These are phyloP conservation scores for Saturnispora ahearnii DNA, from an alignment of 805 yeast species.

Conservation along the genomic window DNA sequence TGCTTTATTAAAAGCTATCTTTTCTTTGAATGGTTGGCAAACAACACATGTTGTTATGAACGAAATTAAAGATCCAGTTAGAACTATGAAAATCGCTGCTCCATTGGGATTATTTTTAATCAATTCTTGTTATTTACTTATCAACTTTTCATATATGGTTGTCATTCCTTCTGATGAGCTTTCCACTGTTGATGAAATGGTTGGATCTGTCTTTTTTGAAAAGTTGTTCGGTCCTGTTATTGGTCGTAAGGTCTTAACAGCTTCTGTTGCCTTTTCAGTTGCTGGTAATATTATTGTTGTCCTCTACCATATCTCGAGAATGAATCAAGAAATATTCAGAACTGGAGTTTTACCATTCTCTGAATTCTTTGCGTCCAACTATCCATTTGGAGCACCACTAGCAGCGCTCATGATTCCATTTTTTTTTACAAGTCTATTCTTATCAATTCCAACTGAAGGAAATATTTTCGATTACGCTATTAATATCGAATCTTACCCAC, in stretches of 20 bases:
- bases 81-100: conserved; percentile 46
- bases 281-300: conserved; percentile 52
- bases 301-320: conserved; percentile 42
- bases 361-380: conserved; percentile 41
- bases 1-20: conserved; percentile 43
- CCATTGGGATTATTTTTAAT: conserved; percentile 38
- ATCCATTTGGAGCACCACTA: conserved; percentile 46
- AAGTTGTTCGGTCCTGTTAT: conserved; percentile 39
- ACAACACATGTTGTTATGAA: conserved; percentile 45
- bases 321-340: conserved; percentile 48
- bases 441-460: conserved; percentile 37
- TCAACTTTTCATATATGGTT: conserved; percentile 41
- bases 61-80: conserved; percentile 44
- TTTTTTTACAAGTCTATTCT: conserved; percentile 31
- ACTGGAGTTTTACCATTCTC: conserved; percentile 49
- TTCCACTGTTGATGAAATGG: conserved; percentile 36
- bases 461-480: conserved; percentile 45
- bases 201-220: conserved; percentile 44
- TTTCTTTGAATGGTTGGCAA: conserved; percentile 49
- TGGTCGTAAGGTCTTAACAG: conserved; percentile 40
- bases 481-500: conserved; percentile 43
- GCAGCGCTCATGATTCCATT: conserved; percentile 38
- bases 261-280: conserved; percentile 43
- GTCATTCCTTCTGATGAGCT: conserved; percentile 43
- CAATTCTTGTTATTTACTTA: conserved; percentile 36